These are phyloP conservation scores for Talaromyces amestolkiae DNA, from an alignment of 2,329 filamentous ascomycete genomes.

Conservation along the genomic window DNA sequence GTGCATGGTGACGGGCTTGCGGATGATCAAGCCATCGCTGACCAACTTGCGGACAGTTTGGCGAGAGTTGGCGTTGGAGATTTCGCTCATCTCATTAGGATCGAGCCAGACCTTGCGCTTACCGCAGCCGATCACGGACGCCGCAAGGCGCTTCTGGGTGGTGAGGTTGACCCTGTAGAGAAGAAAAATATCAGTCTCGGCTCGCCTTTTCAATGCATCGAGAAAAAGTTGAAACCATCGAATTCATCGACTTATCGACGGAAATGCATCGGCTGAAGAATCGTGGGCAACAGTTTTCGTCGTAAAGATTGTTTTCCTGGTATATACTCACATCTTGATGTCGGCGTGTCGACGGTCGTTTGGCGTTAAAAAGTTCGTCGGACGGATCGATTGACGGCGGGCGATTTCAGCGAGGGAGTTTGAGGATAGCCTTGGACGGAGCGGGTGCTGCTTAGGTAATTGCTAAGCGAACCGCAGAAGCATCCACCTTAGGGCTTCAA, in stretches of 20 bases:
- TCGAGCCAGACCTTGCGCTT: slow-evolving; percentile 99
- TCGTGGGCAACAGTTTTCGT: slow-evolving; percentile 22
- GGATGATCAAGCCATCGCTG: slow-evolving; percentile 99
- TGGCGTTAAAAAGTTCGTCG: slow-evolving; percentile 44
- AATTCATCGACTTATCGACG: slow-evolving; percentile 17
- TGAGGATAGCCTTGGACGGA: slow-evolving; percentile 27
- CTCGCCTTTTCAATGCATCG: background rate
- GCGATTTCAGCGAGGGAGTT: slow-evolving; percentile 41
- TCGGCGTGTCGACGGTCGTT: slow-evolving; percentile 48
- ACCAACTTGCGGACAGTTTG: slow-evolving; percentile 99
- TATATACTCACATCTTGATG: slow-evolving; percentile 47
- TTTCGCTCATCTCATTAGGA: slow-evolving; percentile 98
- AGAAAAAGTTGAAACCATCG: slow-evolving; percentile 5
- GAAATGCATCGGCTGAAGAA: slow-evolving; percentile 23
- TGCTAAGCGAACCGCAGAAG: slow-evolving; percentile 34
- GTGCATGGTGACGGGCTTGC: slow-evolving; percentile 99
- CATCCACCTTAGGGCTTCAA: slow-evolving; percentile 39
- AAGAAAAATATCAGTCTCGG: slow-evolving; percentile 17
- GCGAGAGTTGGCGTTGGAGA: slow-evolving; percentile 99
- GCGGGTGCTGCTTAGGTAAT: slow-evolving; percentile 42
- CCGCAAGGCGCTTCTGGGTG: slow-evolving; percentile 99
- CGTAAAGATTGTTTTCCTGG: slow-evolving; percentile 17
- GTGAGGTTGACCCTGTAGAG: slow-evolving; percentile 90
- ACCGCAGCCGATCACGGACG: slow-evolving; percentile 96
- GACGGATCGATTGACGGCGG: slow-evolving; percentile 37